These are phyloP conservation scores for Geotrichum candidum DNA, from an alignment of 1,139 yeast genomes.

Conservation along the genomic window DNA sequence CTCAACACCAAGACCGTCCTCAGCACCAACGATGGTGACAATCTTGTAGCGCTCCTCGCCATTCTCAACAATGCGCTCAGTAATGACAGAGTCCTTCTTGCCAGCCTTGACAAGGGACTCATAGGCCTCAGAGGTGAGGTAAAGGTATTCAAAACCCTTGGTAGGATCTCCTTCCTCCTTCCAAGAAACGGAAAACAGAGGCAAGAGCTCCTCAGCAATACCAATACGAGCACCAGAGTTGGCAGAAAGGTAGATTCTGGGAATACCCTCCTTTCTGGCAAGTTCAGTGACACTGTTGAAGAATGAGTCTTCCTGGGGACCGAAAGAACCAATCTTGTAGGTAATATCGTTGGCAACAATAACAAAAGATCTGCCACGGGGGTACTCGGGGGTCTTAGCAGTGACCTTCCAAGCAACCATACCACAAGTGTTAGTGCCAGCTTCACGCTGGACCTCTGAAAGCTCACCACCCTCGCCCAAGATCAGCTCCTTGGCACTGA, in stretches of 20 bases:
- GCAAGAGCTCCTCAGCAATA: conserved; percentile 90
- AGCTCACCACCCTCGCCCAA: conserved; percentile 64
- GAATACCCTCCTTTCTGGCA: conserved; percentile 86
- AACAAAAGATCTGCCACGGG: conserved; percentile 88
- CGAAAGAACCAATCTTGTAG: conserved; percentile 95
- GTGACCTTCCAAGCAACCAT: conserved; percentile 94
- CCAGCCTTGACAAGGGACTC: conserved; percentile 54
- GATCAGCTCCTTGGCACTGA: conserved; percentile 75
- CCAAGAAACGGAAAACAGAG: conserved; percentile 90
- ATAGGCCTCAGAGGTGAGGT: conserved; percentile 66
- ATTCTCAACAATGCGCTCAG: conserved; percentile 74
- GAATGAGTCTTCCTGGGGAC: conserved; percentile 92
- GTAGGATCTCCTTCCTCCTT: conserved; percentile 65
- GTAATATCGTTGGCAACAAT: conserved; percentile 96
- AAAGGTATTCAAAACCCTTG: conserved; percentile 86
- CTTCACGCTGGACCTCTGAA: conserved; percentile 88
- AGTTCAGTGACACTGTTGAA: conserved; percentile 88
- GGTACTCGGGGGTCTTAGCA: conserved; percentile 95
- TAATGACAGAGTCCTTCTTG: conserved; percentile 47
- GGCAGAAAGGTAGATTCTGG: conserved; percentile 91
- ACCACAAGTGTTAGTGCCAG: conserved; percentile 92
- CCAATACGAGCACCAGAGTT: conserved; percentile 99
- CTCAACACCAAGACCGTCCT: conserved; percentile 97
- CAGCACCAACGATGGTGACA: conserved; percentile 83
- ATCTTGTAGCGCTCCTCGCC: conserved; percentile 81